These are phyloP conservation scores for Lycium ferocissimum DNA, from an alignment of 257 asterid genomes.

Conservation along the genomic window DNA sequence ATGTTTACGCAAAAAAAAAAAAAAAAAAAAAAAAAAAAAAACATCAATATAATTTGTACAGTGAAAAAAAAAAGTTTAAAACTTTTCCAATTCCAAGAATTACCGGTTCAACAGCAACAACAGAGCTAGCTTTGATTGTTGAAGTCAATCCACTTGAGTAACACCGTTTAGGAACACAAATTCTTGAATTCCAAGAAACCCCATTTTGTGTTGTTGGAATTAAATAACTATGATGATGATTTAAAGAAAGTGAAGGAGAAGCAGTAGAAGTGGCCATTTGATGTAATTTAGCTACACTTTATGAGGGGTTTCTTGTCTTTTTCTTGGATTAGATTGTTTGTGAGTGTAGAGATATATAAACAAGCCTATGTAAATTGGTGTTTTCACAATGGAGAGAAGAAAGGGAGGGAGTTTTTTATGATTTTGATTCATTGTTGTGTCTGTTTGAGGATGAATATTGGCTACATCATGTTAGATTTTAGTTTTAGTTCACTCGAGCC, in stretches of 20 bases:
- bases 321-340: slow-evolving; percentile 33
- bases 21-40: not conserved
- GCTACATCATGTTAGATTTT: no score
- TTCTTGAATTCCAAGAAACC: slow-evolving; percentile 39
- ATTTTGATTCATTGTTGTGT: slow-evolving; percentile 49
- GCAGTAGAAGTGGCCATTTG: slow-evolving; percentile 50
- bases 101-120: slow-evolving; percentile 66
- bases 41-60: not conserved
- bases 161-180: slow-evolving; percentile 38
- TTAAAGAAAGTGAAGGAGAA: slow-evolving; percentile 41
- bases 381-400: slow-evolving; percentile 55
- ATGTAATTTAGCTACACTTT: slow-evolving; percentile 19
- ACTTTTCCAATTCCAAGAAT: slow-evolving; percentile 26
- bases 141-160: slow-evolving; percentile 36
- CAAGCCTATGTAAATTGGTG: slow-evolving; percentile 67
- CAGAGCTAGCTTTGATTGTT: slow-evolving; percentile 65
- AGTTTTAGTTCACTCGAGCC: no score
- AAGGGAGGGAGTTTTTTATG: slow-evolving; percentile 54
- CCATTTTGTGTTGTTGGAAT: slow-evolving; percentile 42
- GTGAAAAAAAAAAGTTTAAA: not conserved
- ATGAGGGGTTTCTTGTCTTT: slow-evolving; percentile 35
- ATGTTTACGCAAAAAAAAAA: not conserved
- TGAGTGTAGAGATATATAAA: slow-evolving; percentile 45
- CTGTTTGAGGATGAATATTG: no score
- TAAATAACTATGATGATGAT: slow-evolving; percentile 44